Evolutionary conservation across 2,329 filamentous ascomycete species (phyloP), one percentile per base, ranked within the genome.

Genomic region (Fusarium nygamai): DNA sequence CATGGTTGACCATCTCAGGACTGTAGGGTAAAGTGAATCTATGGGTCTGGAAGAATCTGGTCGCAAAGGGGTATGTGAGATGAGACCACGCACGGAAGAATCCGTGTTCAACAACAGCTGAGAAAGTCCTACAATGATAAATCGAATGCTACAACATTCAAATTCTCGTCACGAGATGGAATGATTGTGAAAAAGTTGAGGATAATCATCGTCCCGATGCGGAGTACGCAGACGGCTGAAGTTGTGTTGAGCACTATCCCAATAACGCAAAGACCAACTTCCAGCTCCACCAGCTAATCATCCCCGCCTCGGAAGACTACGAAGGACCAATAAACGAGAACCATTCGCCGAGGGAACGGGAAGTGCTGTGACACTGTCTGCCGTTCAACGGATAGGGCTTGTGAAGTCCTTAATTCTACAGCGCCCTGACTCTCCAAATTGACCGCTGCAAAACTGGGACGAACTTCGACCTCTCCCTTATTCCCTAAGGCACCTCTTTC

Each of bases 401-500:
- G 13, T 20, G 13, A 24, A 22, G 9, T 8, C 8, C n/a, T n/a
- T 48, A 7, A 17, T 27, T 7, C 16, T n/a, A 5, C 13, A 11
- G 16, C 19, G 5, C 9, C 36, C 2, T 14, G n/a, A 13, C 20
- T 13, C 3, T 1, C 4, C 16, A 6, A 7, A 12, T 20, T 11
- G 17, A 20, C 12, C 31, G 13, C 31, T 5, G 4, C 7, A 24
- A 27, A 7, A 4, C 14, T 29, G 31, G 11, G 29, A 47, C n/a
- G 41, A 31, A 19, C 14, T 10, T 22, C n/a, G 6, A 3, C 12
- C 10, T 54, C 24, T 54, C 9, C 22, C 2, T 22, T 3, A 24
- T 27, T 34, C 13, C 2, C 4, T 24, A 4, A 14, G 4, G 2
- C 0, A 14, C 17, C 31, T 24, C 17, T 16, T 34, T 6, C n/a